phyloP scores from a whole-genome alignment of 192 early-diverging fungal genomes.

The Ambispora gerdemannii region DNA sequence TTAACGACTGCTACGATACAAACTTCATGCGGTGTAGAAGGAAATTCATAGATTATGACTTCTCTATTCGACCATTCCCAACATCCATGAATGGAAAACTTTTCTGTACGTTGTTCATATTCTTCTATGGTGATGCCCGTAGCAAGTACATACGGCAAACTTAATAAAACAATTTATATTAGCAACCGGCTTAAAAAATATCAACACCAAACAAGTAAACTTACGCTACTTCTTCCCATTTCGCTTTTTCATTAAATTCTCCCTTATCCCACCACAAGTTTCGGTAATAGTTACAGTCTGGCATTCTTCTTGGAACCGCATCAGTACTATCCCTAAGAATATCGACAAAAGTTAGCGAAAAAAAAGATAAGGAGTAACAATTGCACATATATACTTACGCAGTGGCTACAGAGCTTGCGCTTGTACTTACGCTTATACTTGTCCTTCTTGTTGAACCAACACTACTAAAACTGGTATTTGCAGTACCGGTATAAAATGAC shows the following conservation, averaged over 20 bases:
- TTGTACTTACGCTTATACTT: conserved; percentile 15
- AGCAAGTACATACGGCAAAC: conserved; percentile 22
- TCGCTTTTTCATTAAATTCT: conserved; percentile 25
- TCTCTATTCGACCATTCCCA: conserved; percentile 14
- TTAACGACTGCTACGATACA: conserved; percentile 10
- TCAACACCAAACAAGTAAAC: conserved; percentile 25
- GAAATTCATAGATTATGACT: conserved; percentile 25
- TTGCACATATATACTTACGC: conserved; percentile 15
- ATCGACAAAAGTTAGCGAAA: conserved; percentile 21
- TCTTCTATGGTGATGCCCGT: conserved; percentile 9
- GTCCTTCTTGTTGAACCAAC: conserved; percentile 19
- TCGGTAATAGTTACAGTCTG: conserved; percentile 27
- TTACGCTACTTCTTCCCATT: conserved; percentile 24
- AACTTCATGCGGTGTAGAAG: conserved; percentile 23
- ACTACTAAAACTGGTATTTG: conserved; percentile 13
- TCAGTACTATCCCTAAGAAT: conserved; percentile 21
- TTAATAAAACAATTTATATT: conserved; percentile 29
- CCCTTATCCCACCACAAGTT: conserved; percentile 27
- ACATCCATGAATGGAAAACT: conserved; percentile 21
- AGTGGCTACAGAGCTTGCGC: conserved; percentile 9
- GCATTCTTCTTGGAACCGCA: conserved; percentile 5
- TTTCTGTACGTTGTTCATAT: conserved; percentile 24
- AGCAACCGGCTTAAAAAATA: conserved; percentile 23
- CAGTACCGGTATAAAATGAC: conserved; percentile 9
- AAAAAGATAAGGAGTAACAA: conserved; percentile 9